Evolutionary conservation across 2,329 filamentous ascomycete species (phyloP).

Genomic region (Fusarium sp.): DNA sequence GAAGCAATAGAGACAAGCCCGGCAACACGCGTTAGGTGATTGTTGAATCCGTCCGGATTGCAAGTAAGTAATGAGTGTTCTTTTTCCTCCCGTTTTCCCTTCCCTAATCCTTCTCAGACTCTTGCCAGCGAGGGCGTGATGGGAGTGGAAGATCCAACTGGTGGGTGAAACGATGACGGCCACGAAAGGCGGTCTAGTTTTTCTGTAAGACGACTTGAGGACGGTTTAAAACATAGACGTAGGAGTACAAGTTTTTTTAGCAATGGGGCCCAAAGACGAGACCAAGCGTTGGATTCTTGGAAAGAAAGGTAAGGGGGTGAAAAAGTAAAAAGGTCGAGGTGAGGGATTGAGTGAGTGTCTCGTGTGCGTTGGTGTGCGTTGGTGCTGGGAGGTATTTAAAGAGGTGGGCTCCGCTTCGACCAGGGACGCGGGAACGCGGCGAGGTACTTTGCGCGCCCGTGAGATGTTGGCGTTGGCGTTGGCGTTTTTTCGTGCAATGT

Average conservation of each 20-base stretch:
- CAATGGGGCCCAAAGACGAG: slow-evolving; percentile 27
- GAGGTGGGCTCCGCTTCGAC: slow-evolving; percentile 29
- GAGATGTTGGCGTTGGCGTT: slow-evolving; percentile 39
- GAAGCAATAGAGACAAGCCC: slow-evolving; percentile 12
- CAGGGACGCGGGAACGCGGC: slow-evolving; percentile 36
- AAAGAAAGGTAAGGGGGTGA: slow-evolving; percentile 6
- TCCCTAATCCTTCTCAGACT: neutral
- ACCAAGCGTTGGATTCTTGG: slow-evolving; percentile 9
- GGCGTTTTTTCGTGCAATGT: slow-evolving; percentile 32
- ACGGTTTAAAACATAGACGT: slow-evolving; percentile 5
- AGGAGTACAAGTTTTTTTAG: neutral
- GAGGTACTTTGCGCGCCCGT: slow-evolving; percentile 27
- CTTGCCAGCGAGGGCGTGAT: slow-evolving; percentile 9
- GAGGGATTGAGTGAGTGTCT: slow-evolving; percentile 21
- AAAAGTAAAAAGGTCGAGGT: slow-evolving; percentile 1
- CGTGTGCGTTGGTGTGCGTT: slow-evolving; percentile 36
- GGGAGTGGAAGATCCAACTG: slow-evolving; percentile 18
- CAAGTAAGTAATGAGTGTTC: neutral
- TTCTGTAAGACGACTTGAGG: slow-evolving; percentile 9
- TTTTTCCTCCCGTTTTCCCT: neutral
- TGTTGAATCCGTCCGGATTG: slow-evolving; percentile 2
- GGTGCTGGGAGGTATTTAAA: slow-evolving; percentile 46
- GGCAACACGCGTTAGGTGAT: slow-evolving; percentile 24
- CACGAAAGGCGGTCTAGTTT: slow-evolving; percentile 37
- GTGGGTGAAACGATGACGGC: slow-evolving; percentile 17